These are phyloP conservation scores for Plasmodium vinckei DNA, from an alignment of 169 alveolate species.

Conservation along the genomic window DNA sequence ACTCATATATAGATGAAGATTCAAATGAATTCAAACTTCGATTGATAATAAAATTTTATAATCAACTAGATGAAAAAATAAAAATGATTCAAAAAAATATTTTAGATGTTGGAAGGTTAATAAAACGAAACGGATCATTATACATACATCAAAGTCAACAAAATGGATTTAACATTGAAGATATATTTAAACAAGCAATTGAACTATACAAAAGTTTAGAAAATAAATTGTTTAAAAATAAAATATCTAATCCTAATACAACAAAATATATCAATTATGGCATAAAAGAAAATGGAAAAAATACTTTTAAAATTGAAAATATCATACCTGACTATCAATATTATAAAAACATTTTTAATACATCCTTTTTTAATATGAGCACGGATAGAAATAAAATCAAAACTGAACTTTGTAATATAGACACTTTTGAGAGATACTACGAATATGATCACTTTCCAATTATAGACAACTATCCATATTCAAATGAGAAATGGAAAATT, in stretches of 20 bases:
- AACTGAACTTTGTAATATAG: not conserved
- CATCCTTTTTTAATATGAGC: not conserved
- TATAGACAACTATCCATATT: not conserved
- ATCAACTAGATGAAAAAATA: constrained; percentile 12
- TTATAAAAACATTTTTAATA: not conserved
- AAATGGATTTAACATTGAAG: constrained; percentile 19
- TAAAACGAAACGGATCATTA: constrained; percentile 10
- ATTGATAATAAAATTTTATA: constrained; percentile 30
- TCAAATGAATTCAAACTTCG: constrained; percentile 38
- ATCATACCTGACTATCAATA: too few relatives aligned
- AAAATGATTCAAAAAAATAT: constrained; percentile 31
- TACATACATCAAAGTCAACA: not conserved
- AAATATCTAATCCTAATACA: not conserved
- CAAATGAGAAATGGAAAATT: too few relatives aligned
- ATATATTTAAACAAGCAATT: constrained; percentile 22
- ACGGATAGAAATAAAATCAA: not conserved
- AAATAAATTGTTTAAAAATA: constrained; percentile 7
- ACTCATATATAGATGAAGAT: constrained; percentile 7
- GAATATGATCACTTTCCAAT: not conserved
- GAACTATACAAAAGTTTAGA: constrained; percentile 20
- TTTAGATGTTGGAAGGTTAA: constrained; percentile 13
- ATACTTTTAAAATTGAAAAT: too few relatives aligned
- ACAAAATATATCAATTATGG: not conserved
- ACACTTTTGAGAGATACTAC: too few relatives aligned
- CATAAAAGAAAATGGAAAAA: not conserved